Base-by-base conservation (phyloP, 2,329 filamentous ascomycete species). In the Aspergillus uvarum region DNA sequence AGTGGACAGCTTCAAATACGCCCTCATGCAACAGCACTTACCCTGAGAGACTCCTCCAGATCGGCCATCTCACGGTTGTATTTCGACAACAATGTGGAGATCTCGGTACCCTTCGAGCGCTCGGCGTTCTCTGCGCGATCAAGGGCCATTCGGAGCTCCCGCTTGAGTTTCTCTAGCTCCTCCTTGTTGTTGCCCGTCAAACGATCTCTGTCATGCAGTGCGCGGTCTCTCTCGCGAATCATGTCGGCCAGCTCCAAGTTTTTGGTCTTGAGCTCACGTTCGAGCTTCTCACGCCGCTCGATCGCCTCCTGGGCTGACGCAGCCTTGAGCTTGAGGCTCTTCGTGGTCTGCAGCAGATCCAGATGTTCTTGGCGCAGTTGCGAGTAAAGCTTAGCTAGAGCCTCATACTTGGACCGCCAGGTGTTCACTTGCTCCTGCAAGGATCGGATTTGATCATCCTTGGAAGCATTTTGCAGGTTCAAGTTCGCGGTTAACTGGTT, bases 181-280 rank as follows among this genome's bases (percentile, higher is more conserved):
- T 99, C 95, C 71, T 91, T 93, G 77, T 93, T 93, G 56, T 87
- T 90, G 53, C 95, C 95, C 54, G 83, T 86, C n/a, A 89, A 80
- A 58, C 95, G 87, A 73, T 99, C 95, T 75, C 93, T 92, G 64
- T 99, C 95, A 72, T 98, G 92, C 55, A 97, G 79, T 31, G 95
- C 95, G 65, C 95, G 87, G 72, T 99, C 95, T 68, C 95, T 86
- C 80, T 99, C 95, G 48, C 95, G 87, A 65, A 99, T 99, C 95
- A 99, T 98, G 75, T 98, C 92, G 32, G 95, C 95, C 63, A 99
- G 80, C 76, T 99, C 95, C n/a, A 99, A 82, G 73, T 99, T 99
- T 85, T 99, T 99, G 31, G 94, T 97, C 85, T 99, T 99, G 75
- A 99, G 90, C 79, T 99, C 95, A 35, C 94, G 89, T 80, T 98